Evolutionary conservation across 352 stramenopile genomes (phyloP).

Genomic region (Phytopythium montanum): DNA sequence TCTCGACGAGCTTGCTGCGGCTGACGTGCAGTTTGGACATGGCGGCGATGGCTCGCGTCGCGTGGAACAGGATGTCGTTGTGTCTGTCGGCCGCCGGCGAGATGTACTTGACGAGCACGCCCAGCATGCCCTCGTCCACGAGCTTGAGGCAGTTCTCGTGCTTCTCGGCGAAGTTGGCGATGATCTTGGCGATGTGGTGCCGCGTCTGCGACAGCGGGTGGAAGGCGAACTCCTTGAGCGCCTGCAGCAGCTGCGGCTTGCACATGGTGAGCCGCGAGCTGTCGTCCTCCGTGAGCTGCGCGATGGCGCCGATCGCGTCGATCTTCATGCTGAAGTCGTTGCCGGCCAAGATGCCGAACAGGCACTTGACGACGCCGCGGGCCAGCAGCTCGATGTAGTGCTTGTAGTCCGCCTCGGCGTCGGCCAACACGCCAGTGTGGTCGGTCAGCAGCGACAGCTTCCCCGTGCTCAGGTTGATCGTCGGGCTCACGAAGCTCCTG

Average conservation of each 20-base stretch:
- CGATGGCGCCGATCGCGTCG: slow-evolving; percentile 60
- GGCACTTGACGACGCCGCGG: slow-evolving; percentile 63
- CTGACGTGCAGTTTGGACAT: slow-evolving; percentile 62
- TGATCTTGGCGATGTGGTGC: slow-evolving; percentile 62
- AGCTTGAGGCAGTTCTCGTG: slow-evolving; percentile 73
- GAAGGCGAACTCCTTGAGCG: slow-evolving; percentile 61
- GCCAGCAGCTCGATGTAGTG: slow-evolving; percentile 73
- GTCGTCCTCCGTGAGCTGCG: slow-evolving; percentile 59
- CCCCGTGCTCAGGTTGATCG: slow-evolving; percentile 3
- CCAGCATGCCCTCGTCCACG: slow-evolving; percentile 57
- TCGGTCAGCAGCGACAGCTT: slow-evolving; percentile 1
- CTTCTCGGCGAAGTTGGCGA: slow-evolving; percentile 73
- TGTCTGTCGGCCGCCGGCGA: slow-evolving; percentile 40
- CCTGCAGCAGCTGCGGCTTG: slow-evolving; percentile 52
- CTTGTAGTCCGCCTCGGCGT: slow-evolving; percentile 44
- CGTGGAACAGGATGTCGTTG: slow-evolving; percentile 51
- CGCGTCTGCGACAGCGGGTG: slow-evolving; percentile 55
- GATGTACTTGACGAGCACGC: slow-evolving; percentile 70
- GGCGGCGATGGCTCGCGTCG: slow-evolving; percentile 51
- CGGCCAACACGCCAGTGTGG: not conserved
- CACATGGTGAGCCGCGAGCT: slow-evolving; percentile 66
- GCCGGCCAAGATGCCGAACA: slow-evolving; percentile 64
- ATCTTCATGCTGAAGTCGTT: slow-evolving; percentile 73
- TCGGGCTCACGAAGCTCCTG: not conserved
- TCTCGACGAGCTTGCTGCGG: slow-evolving; percentile 51